These are phyloP conservation scores for Phanerochaete carnosa DNA, from an alignment of 768 basidiomycete species.

Conservation along the genomic window DNA sequence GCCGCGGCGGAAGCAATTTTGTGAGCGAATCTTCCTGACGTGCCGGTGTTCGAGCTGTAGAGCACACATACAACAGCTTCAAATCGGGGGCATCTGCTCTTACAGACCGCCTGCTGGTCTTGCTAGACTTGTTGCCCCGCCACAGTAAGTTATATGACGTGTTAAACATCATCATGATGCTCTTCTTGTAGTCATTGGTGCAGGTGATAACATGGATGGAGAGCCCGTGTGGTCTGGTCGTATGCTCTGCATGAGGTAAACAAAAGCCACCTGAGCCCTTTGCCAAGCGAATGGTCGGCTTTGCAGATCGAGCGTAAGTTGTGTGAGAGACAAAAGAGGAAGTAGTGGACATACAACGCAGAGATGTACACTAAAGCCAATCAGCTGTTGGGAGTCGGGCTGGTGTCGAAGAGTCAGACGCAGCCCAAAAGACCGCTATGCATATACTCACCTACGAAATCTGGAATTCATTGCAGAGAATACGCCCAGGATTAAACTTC, in stretches of 20 bases:
- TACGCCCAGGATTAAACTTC: conserved; percentile 43
- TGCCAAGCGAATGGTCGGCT: conserved; percentile 48
- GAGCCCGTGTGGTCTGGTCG: conserved; percentile 44
- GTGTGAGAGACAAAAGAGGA: neutral
- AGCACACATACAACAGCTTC: conserved; percentile 39
- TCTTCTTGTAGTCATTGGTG: neutral
- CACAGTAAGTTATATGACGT: conserved; percentile 3
- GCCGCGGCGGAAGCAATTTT: conserved; percentile 37
- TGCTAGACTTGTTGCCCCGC: conserved; percentile 8
- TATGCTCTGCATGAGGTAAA: conserved; percentile 43
- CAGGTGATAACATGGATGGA: conserved; percentile 32
- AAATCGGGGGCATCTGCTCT: too few relatives aligned
- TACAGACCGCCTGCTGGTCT: neutral
- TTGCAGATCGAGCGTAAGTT: conserved; percentile 7
- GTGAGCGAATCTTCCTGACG: conserved; percentile 46
- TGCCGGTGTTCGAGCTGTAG: conserved; percentile 47
- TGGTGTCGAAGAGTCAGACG: too few relatives aligned
- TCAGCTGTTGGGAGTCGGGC: conserved; percentile 43
- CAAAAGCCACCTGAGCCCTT: conserved; percentile 41
- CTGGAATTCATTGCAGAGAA: conserved; percentile 47
- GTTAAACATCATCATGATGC: conserved; percentile 5
- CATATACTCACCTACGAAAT: conserved; percentile 32
- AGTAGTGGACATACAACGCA: conserved; percentile 19
- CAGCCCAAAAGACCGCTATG: neutral
- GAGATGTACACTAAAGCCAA: conserved; percentile 25